Percentiles rank a stretch among this genome's conserved stretches.
phyloP scores from a whole-genome alignment of 805 yeast species.

The Komagataella mondaviorum region DNA sequence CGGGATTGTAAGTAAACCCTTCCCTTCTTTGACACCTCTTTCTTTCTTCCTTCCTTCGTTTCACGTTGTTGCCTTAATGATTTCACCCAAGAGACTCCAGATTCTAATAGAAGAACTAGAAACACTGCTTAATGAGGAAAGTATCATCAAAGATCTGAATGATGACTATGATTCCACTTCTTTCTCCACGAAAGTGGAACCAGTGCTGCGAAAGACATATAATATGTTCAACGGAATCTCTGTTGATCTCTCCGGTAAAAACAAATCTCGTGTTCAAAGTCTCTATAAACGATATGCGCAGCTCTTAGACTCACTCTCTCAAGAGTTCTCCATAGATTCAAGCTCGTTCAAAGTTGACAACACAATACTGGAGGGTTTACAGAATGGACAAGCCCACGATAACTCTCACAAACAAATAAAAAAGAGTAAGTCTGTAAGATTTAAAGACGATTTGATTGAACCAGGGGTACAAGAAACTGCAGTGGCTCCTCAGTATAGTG shows the following conservation, averaged over 20 bases:
- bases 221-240: background rate
- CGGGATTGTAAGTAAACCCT: background rate
- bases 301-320: background rate
- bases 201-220: background rate
- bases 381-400: background rate
- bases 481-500: background rate
- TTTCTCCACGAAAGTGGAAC: background rate
- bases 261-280: background rate
- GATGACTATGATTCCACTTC: background rate
- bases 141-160: background rate
- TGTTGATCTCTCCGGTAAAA: background rate
- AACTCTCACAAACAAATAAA: background rate
- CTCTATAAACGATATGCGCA: background rate
- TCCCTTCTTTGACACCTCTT: background rate
- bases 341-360: background rate
- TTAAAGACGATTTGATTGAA: conserved; percentile 10
- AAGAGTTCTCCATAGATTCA: background rate
- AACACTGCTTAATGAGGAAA: background rate
- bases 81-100: background rate
- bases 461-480: conserved; percentile 3
- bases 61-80: background rate
- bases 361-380: background rate
- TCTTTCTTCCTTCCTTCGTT: background rate
- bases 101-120: background rate
- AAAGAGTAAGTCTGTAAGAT: conserved; percentile 9